Evolutionary conservation across 768 basidiomycete species (phyloP).

Genomic region (Leucosporidium scottii): DNA sequence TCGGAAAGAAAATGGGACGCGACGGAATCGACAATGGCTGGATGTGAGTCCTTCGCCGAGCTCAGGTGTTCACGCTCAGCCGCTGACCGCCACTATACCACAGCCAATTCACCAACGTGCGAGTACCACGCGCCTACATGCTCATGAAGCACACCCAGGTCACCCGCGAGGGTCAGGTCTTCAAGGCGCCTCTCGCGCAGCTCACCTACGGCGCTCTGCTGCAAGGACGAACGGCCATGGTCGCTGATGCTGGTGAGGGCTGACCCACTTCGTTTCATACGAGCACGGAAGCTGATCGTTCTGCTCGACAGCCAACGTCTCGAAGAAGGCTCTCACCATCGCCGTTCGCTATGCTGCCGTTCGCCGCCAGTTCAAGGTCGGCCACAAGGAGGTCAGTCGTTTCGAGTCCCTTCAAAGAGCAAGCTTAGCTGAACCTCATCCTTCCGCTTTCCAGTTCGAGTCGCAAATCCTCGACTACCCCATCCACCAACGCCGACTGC

Average conservation of each 20-base stretch:
- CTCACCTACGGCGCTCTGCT: slow-evolving; percentile 48
- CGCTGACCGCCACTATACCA: not conserved
- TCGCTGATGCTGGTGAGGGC: slow-evolving; percentile 25
- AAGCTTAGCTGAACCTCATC: not conserved
- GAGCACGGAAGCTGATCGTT: slow-evolving; percentile 9
- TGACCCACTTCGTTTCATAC: slow-evolving; percentile 41
- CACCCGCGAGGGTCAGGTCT: slow-evolving; percentile 43
- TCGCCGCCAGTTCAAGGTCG: slow-evolving; percentile 45
- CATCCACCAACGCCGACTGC: slow-evolving; percentile 42
- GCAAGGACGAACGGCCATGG: slow-evolving; percentile 39
- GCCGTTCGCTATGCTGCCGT: slow-evolving; percentile 47
- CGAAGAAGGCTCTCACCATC: slow-evolving; percentile 47
- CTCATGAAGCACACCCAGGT: slow-evolving; percentile 48
- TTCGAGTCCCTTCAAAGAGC: not conserved
- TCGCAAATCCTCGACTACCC: slow-evolving; percentile 48
- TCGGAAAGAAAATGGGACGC: slow-evolving; percentile 48
- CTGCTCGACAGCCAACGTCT: slow-evolving; percentile 37
- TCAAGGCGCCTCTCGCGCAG: slow-evolving; percentile 46
- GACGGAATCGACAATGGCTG: slow-evolving; percentile 45
- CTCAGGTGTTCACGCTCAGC: not conserved
- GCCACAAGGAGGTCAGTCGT: slow-evolving; percentile 41
- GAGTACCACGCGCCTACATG: slow-evolving; percentile 45
- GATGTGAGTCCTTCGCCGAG: slow-evolving; percentile 11
- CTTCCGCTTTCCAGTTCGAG: slow-evolving; percentile 37
- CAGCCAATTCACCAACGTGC: slow-evolving; percentile 45